A percentile compares a stretch with the other conserved stretches of the same genome.
phyloP scores from a whole-genome alignment of 768 basidiomycete species.

The Pleurotus pulmonarius region DNA sequence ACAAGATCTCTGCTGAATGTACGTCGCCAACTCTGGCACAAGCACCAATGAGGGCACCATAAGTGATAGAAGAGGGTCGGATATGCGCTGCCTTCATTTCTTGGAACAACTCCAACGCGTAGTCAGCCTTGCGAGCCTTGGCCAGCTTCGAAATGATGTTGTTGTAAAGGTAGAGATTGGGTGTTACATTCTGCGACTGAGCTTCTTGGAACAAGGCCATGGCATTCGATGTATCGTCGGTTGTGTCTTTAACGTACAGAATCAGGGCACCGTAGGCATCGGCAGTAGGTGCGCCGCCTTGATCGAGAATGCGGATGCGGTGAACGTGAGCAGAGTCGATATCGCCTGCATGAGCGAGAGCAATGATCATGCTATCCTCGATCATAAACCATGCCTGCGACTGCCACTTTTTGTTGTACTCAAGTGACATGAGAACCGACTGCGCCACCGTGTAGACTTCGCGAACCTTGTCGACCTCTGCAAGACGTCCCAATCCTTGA shows the following conservation, averaged over 20 bases:
- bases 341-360: constrained; percentile 76
- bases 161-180: constrained; percentile 92
- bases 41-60: constrained; percentile 90
- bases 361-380: constrained; percentile 90
- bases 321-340: constrained; percentile 79
- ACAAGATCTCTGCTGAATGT: constrained; percentile 74
- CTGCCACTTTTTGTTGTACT: constrained; percentile 43
- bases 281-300: constrained; percentile 74
- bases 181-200: constrained; percentile 58
- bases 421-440: constrained; percentile 43
- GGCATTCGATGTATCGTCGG: constrained; percentile 90
- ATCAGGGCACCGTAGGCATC: constrained; percentile 94
- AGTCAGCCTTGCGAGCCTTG: constrained; percentile 90
- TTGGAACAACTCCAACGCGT: constrained; percentile 83
- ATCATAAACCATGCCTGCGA: constrained; percentile 66
- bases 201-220: constrained; percentile 82
- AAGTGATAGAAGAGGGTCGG: constrained; percentile 81
- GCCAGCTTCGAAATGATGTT: constrained; percentile 95
- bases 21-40: constrained; percentile 92
- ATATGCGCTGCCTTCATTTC: constrained; percentile 72
- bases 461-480: constrained; percentile 56
- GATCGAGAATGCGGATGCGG: constrained; percentile 70
- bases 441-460: constrained; percentile 71
- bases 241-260: constrained; percentile 84
- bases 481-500: constrained; percentile 59